Evolutionary conservation across 345 rosid genomes (phyloP), one percentile per base, ranked within the genome.

Genomic region (Aquilaria sinensis): DNA sequence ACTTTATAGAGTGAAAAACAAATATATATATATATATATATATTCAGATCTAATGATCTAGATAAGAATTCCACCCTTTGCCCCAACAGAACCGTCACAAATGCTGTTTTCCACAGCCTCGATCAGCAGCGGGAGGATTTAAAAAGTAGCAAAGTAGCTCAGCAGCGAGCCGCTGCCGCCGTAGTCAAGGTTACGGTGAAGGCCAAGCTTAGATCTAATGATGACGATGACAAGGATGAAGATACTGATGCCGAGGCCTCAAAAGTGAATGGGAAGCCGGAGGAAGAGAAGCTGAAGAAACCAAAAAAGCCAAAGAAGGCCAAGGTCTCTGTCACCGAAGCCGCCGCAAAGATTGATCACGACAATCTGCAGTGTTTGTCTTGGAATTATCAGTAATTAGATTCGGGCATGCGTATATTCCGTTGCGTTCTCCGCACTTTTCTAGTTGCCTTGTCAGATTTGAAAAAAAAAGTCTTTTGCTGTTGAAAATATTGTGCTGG

Each of bases 271-370:
- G 68, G 37, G 31, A 71, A 70, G 70, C 56, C 65, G 6, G 76
- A 56, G 60, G 80, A 70, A 57, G 56, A 56, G 31, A 80, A 78
- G 67, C 77, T 73, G 76, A 58, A 53, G 37, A 84, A 84, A 69
- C 74, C 64, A 5, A 86, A 84, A 77, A 84, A 86, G 75, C 80
- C 74, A 61, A 86, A 83, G 83, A 86, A 81, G 70, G 89, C 89
- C 1, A 86, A 86, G 63, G 77, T 86, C n/a, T 59, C 89, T 7
- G 78, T 82, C 23, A 71, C 87, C 7, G 89, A 84, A 49, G 89
- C 93, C 6, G 87, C 89, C 3, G 70, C 81, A 1, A 84, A 80
- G 86, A 77, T 86, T 34, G 86, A 82, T 56, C 69, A 74, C 11
- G 57, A 77, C 13, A 78, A 86, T 78, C 86, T 86, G 23, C 47